Percentiles rank a stretch among this genome's conserved stretches.
Conservation (phyloP, 2,329 filamentous ascomycete genomes). For the Coniochaeta sp. region DNA sequence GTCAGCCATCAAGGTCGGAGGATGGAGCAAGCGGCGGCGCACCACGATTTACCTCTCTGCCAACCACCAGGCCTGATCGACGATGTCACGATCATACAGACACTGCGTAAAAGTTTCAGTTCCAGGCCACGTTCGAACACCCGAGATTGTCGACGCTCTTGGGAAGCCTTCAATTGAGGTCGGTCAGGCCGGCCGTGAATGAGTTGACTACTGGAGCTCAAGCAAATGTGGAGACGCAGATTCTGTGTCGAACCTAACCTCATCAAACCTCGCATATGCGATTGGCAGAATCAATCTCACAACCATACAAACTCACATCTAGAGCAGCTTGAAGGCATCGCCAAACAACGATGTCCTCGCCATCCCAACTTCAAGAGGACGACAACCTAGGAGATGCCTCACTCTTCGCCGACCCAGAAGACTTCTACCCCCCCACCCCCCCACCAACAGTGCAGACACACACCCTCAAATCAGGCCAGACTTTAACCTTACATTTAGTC, state of each 20-base stretch:
- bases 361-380: constrained; percentile 19
- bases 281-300: not conserved
- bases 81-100: too few species aligned
- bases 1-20: too few species aligned
- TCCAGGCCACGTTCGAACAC: too few species aligned
- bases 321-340: too few species aligned
- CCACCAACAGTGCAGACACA: constrained; percentile 67
- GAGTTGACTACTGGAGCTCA: too few species aligned
- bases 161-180: not conserved
- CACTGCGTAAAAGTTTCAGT: too few species aligned
- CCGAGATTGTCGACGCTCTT: too few species aligned
- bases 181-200: too few species aligned
- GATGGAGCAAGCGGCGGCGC: too few species aligned
- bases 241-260: not conserved
- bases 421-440: constrained; percentile 71
- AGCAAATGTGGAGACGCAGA: not conserved
- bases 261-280: not conserved
- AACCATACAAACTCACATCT: not conserved
- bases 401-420: constrained; percentile 75
- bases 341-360: not conserved
- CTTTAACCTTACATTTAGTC: constrained; percentile 68
- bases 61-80: too few species aligned
- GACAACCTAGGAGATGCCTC: constrained; percentile 26
- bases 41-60: too few species aligned
- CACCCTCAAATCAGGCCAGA: constrained; percentile 56